Base-by-base conservation (phyloP, 768 basidiomycete genomes). In the Strobilomyces echinocephalus region DNA sequence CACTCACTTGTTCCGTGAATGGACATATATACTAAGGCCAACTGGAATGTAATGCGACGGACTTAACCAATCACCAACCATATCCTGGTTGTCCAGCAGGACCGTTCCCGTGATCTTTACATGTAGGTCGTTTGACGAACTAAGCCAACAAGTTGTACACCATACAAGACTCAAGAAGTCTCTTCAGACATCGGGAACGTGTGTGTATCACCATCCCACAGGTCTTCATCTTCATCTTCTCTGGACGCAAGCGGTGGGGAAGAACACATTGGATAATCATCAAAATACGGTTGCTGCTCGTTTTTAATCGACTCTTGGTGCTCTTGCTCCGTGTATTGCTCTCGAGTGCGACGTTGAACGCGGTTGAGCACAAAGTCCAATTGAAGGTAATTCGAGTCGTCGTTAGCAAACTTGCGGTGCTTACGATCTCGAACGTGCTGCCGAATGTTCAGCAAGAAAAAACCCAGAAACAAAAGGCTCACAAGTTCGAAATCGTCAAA, bases 401-500 rank as follows among this genome's bases (percentile, higher is more conserved):
- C 82, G 15, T 70, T 70, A 0, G 95, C 93, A 68, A 91, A 97
- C 56, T 85, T 87, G 49, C 83, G 80, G 68, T 98, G 95, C 62
- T 78, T 88, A 45, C 79, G 80, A 15, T 83, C 76, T 45, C 70
- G 69, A 50, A 88, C 76, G 64, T 97, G 94, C 93, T 97, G 60
- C 49, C 26, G 20, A 44, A 53, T 2, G 42, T 34, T 49, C 18
- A 56, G 50, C 46, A 53, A 31, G 34, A 50, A 53, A 9, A 34
- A 14, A 31, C 18, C 31, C 26, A 20, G 38, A 24, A 50, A 18
- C 4, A 47, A 21, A 54, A 26, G 24, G 36, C 76, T 64, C 61
- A 97, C 95, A 60, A 74, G 71, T 56, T 81, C 80, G 62, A 98
- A 95, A 69, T 95, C 87, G 0, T 87, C 84, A 64, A 95, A 99